A percentile compares a stretch with the other conserved stretches of the same genome.
phyloP scores from a whole-genome alignment of 2,329 filamentous ascomycete genomes.

The Aspergillus intermedius region DNA sequence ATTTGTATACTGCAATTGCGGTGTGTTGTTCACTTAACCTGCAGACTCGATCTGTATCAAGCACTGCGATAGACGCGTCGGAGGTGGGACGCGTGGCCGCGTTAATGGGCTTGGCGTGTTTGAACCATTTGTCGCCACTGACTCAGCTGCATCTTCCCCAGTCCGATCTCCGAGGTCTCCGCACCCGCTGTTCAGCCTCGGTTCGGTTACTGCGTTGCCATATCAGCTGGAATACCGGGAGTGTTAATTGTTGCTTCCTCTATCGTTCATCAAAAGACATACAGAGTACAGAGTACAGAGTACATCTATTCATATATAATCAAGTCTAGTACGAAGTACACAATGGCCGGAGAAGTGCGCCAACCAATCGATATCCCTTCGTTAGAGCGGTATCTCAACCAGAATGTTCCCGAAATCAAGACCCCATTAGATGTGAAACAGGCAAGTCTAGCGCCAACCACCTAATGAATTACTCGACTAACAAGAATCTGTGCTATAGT shows the following conservation, averaged over 20 bases:
- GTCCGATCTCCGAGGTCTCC: background rate
- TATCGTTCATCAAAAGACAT: too few relatives aligned
- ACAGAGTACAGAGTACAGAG: too few relatives aligned
- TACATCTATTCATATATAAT: background rate
- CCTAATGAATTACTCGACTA: background rate
- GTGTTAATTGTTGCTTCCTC: too few relatives aligned
- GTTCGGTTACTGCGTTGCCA: slow-evolving; percentile 13
- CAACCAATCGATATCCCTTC: slow-evolving; percentile 81
- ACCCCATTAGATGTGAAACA: slow-evolving; percentile 83
- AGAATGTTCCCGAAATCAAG: slow-evolving; percentile 76
- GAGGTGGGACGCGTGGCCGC: slow-evolving; percentile 20
- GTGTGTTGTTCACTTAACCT: background rate
- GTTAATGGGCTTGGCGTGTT: slow-evolving; percentile 12
- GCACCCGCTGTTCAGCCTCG: slow-evolving; percentile 8
- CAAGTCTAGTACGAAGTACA: slow-evolving; percentile 1
- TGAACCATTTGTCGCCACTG: slow-evolving; percentile 4
- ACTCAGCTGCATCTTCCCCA: background rate
- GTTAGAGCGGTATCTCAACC: slow-evolving; percentile 69
- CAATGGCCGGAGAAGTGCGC: slow-evolving; percentile 78
- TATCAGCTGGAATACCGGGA: too few relatives aligned
- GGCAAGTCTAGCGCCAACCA: slow-evolving; percentile 44
- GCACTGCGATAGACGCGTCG: slow-evolving; percentile 10
- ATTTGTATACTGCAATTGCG: background rate
- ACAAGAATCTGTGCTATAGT: slow-evolving; percentile 48
- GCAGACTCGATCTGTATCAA: background rate